phyloP scores from a whole-genome alignment of 805 yeast species.

The Crinitomyces ghanaensis region DNA sequence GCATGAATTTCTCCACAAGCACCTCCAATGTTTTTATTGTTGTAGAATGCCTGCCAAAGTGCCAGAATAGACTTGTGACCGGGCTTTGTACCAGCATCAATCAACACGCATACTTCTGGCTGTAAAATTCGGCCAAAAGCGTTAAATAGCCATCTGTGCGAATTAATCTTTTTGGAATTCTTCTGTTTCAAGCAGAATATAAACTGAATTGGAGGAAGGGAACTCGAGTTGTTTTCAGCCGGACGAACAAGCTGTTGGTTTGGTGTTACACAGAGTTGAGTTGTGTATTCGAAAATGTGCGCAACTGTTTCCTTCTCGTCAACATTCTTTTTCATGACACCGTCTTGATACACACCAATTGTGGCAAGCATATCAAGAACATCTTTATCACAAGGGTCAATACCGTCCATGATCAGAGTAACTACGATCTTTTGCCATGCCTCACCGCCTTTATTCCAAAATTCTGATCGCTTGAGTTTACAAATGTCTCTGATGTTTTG shows the following conservation, averaged over 20 bases:
- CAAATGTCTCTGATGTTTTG: constrained; percentile 52
- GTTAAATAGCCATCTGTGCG: constrained; percentile 61
- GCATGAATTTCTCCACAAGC: constrained; percentile 67
- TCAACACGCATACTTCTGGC: constrained; percentile 44
- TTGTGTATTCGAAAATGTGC: constrained; percentile 56
- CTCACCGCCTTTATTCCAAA: constrained; percentile 40
- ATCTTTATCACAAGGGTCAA: constrained; percentile 52
- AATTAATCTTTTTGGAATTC: constrained; percentile 53
- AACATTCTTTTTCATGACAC: constrained; percentile 48
- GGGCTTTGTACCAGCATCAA: constrained; percentile 60
- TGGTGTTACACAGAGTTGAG: constrained; percentile 35
- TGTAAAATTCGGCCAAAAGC: constrained; percentile 47
- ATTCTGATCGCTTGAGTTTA: constrained; percentile 33
- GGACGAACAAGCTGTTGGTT: constrained; percentile 41
- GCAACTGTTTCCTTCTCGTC: constrained; percentile 52
- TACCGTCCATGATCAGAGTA: constrained; percentile 52
- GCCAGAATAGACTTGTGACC: constrained; percentile 43
- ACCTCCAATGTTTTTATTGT: constrained; percentile 50
- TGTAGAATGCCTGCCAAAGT: constrained; percentile 53
- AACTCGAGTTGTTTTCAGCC: constrained; percentile 35
- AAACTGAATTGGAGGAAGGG: constrained; percentile 50
- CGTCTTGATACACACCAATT: constrained; percentile 56
- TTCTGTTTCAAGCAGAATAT: constrained; percentile 50
- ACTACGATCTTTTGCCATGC: constrained; percentile 59
- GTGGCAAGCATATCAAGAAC: constrained; percentile 54